phyloP scores from a whole-genome alignment of 768 basidiomycete genomes.

The Suillus sp. region DNA sequence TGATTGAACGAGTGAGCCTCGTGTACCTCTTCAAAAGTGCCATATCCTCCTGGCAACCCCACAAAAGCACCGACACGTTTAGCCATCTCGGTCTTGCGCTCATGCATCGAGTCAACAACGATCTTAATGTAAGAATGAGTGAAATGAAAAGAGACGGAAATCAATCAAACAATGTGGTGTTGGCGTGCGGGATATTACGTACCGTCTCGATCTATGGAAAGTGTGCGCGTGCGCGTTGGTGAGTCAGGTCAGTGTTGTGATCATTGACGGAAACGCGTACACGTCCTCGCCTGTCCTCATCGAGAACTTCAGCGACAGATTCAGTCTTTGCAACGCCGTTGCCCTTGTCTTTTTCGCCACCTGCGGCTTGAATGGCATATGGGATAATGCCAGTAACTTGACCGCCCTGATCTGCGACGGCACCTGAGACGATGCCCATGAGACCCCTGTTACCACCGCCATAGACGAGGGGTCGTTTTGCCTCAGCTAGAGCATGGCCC shows the following conservation, averaged over 20 bases:
- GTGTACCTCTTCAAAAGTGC: constrained; percentile 87
- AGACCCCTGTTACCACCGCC: constrained; percentile 84
- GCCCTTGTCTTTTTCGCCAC: constrained; percentile 61
- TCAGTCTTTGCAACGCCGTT: constrained; percentile 25
- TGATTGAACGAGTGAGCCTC: background rate
- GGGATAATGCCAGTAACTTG: constrained; percentile 80
- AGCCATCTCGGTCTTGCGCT: constrained; percentile 92
- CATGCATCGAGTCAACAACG: constrained; percentile 81
- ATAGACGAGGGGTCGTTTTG: constrained; percentile 72
- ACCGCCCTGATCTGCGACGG: constrained; percentile 68
- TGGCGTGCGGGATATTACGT: constrained; percentile 17
- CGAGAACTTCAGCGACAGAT: constrained; percentile 25
- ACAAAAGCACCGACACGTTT: constrained; percentile 77
- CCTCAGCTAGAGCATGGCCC: constrained; percentile 67
- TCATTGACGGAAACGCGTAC: constrained; percentile 29
- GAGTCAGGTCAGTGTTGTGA: constrained; percentile 20
- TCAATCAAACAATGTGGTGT: constrained; percentile 5
- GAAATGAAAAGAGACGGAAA: background rate
- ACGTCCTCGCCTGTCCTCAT: constrained; percentile 36
- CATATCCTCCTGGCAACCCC: constrained; percentile 90
- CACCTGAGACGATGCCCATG: constrained; percentile 80
- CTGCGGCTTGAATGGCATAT: constrained; percentile 66
- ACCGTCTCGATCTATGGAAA: constrained; percentile 36
- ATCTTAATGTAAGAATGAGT: constrained; percentile 45
- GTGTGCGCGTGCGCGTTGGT: background rate